Conservation (phyloP, 2,329 filamentous ascomycete species). For the Penicillium paneum region DNA sequence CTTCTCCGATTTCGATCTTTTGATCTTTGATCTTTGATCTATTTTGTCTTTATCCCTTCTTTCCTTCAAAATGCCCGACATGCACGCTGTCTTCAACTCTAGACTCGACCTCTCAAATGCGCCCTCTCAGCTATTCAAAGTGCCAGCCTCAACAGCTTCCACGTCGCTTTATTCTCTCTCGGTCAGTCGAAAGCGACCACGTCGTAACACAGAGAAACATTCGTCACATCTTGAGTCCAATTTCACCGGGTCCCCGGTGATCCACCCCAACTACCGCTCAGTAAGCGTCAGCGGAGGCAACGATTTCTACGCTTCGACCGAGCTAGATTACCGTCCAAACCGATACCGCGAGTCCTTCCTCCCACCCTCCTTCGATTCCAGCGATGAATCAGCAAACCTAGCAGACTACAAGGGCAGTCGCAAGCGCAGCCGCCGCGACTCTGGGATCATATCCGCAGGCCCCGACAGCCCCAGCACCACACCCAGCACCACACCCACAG, state of each 20-base stretch:
- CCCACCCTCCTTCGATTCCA: constrained; percentile 27
- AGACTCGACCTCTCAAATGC: constrained; percentile 40
- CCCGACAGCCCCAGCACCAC: constrained; percentile 14
- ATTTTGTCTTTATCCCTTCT: neutral
- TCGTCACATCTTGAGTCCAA: constrained; percentile 26
- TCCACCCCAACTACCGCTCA: constrained; percentile 40
- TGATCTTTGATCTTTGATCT: neutral
- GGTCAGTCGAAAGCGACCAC: constrained; percentile 33
- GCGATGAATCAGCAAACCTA: constrained; percentile 22
- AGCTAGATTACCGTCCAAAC: constrained; percentile 44
- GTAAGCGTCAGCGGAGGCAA: constrained; percentile 26
- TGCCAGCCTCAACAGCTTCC: constrained; percentile 37
- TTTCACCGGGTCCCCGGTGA: constrained; percentile 34
- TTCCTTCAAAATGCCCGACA: constrained; percentile 22
- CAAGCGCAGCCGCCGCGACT: constrained; percentile 35
- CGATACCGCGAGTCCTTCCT: constrained; percentile 37
- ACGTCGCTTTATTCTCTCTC: constrained; percentile 39
- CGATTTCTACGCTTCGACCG: constrained; percentile 26
- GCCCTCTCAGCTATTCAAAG: constrained; percentile 38
- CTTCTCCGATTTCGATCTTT: constrained; percentile 1
- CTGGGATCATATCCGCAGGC: constrained; percentile 24
- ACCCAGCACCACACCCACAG: constrained; percentile 19
- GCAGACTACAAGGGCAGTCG: constrained; percentile 25
- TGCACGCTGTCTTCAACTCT: constrained; percentile 34
- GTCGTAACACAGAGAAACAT: constrained; percentile 27